Conservation (phyloP, 208 protist genomes). For the Crithidia sp. region DNA sequence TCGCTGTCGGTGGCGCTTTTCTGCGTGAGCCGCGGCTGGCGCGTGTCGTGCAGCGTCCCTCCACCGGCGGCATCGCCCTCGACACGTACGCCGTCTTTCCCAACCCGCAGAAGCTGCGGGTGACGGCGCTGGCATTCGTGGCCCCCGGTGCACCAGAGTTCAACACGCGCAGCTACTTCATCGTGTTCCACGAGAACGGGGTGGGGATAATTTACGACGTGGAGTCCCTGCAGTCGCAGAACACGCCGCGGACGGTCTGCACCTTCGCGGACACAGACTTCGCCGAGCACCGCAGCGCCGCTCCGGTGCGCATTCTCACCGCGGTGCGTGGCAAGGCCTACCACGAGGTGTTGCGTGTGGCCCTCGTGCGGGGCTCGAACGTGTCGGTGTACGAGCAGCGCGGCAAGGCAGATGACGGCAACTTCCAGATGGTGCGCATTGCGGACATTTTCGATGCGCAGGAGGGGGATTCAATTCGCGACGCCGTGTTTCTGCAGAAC, state of each 20-base stretch:
- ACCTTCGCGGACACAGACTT: constrained; percentile 63
- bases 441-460: constrained; percentile 56
- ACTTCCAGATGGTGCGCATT: constrained; percentile 50
- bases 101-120: constrained; percentile 53
- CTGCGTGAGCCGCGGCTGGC: constrained; percentile 69
- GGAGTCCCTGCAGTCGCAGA: constrained; percentile 29
- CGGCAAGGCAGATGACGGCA: constrained; percentile 31
- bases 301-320: constrained; percentile 50
- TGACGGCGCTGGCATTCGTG: constrained; percentile 57
- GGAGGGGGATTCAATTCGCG: constrained; percentile 49
- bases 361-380: constrained; percentile 43
- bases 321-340: constrained; percentile 61
- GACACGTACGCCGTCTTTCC: constrained; percentile 37
- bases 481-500: constrained; percentile 58
- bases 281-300: constrained; percentile 47
- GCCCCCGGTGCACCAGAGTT: constrained; percentile 52
- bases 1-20: constrained; percentile 81
- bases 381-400: constrained; percentile 63
- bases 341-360: constrained; percentile 66
- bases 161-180: constrained; percentile 70
- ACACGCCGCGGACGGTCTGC: constrained; percentile 44
- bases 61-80: constrained; percentile 14
- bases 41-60: constrained; percentile 36
- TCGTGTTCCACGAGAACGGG: constrained; percentile 72
- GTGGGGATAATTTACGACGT: constrained; percentile 58